Percentiles rank a stretch among this genome's conserved stretches.
phyloP scores from a whole-genome alignment of 2,329 filamentous ascomycete genomes.

The Fusarium solani-melongenae region DNA sequence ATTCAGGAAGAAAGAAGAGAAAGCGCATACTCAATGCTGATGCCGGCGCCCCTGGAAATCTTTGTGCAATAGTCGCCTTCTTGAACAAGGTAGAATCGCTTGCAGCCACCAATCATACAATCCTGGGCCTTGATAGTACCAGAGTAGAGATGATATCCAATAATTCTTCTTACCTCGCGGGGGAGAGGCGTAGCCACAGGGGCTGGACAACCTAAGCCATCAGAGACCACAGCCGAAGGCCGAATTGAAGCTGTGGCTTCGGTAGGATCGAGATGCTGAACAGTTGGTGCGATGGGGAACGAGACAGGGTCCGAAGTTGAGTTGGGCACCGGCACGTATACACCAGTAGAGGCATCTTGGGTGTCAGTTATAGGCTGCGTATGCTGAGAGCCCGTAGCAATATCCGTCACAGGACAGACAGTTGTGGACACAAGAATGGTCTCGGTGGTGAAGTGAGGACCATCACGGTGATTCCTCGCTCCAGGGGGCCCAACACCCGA shows the following conservation, averaged over 20 bases:
- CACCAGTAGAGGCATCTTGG: background rate
- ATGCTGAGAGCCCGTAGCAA: too few species aligned
- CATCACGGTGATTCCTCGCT: too few species aligned
- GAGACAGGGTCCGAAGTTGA: background rate
- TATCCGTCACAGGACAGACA: background rate
- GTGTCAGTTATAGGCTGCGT: too few species aligned
- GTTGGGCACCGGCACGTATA: background rate
- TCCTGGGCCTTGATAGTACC: background rate
- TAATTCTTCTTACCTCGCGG: background rate
- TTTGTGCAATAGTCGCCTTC: background rate
- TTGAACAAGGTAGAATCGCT: background rate
- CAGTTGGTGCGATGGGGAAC: background rate
- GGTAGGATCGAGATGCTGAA: background rate
- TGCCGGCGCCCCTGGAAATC: background rate
- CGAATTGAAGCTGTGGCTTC: background rate
- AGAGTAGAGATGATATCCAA: background rate
- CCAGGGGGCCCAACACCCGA: too few species aligned
- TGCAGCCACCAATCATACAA: background rate
- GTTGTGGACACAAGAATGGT: background rate
- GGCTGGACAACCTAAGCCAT: background rate
- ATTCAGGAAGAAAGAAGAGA: background rate
- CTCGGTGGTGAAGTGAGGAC: background rate
- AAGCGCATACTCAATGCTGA: background rate
- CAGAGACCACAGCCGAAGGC: background rate
- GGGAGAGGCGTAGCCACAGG: background rate